Evolutionary conservation across 2,329 filamentous ascomycete species (phyloP).

Genomic region (Aspergillus terreus): DNA sequence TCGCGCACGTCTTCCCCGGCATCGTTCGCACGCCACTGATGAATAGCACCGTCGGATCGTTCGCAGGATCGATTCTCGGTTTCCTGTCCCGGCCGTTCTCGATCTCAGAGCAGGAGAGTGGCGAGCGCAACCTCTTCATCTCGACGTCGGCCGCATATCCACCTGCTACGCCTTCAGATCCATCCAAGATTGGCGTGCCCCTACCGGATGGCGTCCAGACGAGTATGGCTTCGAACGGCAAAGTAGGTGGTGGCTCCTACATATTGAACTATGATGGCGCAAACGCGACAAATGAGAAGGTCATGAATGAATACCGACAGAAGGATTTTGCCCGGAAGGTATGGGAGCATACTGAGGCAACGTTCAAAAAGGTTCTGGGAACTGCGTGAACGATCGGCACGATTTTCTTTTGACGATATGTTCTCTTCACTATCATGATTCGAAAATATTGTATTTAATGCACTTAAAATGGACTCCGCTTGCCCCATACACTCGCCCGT

Average conservation of each 20-base stretch:
- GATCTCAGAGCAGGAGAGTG: conserved; percentile 34
- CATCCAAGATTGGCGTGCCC: conserved; percentile 7
- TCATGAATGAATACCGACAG: conserved; percentile 26
- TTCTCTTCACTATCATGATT: no score
- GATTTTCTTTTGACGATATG: no score
- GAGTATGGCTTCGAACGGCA: conserved; percentile 21
- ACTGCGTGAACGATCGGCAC: neutral
- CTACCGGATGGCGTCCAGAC: conserved; percentile 16
- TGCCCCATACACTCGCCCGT: no score
- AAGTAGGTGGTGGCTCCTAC: conserved; percentile 27
- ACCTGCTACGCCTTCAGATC: conserved; percentile 4
- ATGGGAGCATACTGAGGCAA: conserved; percentile 29
- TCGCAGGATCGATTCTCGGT: conserved; percentile 20
- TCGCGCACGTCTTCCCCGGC: conserved; percentile 48
- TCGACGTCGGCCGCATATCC: conserved; percentile 36
- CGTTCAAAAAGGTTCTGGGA: conserved; percentile 16
- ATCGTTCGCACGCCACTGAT: conserved; percentile 45
- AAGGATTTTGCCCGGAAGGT: conserved; percentile 26
- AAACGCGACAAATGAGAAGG: conserved; percentile 12
- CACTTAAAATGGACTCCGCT: no score
- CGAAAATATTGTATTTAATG: no score
- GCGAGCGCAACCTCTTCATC: conserved; percentile 44
- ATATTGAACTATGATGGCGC: conserved; percentile 23
- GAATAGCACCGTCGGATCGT: conserved; percentile 22
- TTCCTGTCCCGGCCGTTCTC: conserved; percentile 13